phyloP scores from a whole-genome alignment of 2,329 filamentous ascomycete species.

The Ophiostoma perfectum region DNA sequence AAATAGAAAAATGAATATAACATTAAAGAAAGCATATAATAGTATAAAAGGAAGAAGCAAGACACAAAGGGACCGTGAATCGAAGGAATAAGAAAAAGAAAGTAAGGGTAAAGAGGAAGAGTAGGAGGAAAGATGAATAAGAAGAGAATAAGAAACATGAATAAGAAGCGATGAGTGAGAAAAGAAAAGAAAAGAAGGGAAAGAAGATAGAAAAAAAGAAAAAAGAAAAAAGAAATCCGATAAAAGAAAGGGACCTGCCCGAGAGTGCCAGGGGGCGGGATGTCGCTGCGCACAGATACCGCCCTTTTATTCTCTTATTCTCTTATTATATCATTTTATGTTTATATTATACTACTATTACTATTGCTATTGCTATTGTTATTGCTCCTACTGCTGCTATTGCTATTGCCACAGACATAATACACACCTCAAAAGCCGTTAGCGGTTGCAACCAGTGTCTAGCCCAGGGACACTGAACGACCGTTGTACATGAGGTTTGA shows the following conservation, averaged over 20 bases:
- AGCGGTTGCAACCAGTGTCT: conserved; percentile 19
- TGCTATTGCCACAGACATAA: neutral
- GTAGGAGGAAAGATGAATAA: too few species aligned
- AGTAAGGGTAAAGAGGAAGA: conserved; percentile 2
- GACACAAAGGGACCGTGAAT: too few species aligned
- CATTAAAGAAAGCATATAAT: too few species aligned
- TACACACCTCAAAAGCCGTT: conserved; percentile 24
- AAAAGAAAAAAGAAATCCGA: neutral
- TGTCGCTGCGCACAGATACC: conserved; percentile 25
- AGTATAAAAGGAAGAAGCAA: too few species aligned
- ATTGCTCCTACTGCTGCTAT: neutral
- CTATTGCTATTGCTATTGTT: neutral
- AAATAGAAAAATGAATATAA: too few species aligned
- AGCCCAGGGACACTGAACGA: conserved; percentile 25
- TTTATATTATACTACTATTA: neutral
- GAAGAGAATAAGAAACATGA: neutral
- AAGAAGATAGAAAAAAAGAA: conserved; percentile 3
- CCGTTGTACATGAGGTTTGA: conserved; percentile 25
- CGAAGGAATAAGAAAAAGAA: neutral
- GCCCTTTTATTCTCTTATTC: conserved; percentile 9
- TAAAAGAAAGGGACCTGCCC: conserved; percentile 20
- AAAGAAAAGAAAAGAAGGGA: conserved; percentile 1
- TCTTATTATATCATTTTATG: conserved; percentile 7
- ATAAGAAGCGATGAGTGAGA: neutral
- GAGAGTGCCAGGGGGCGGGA: conserved; percentile 22